A percentile compares a stretch with the other conserved stretches of the same genome.
These are phyloP conservation scores for Dendrobium chrysotoxum DNA, from an alignment of 106 monocot genomes.

Conservation along the genomic window DNA sequence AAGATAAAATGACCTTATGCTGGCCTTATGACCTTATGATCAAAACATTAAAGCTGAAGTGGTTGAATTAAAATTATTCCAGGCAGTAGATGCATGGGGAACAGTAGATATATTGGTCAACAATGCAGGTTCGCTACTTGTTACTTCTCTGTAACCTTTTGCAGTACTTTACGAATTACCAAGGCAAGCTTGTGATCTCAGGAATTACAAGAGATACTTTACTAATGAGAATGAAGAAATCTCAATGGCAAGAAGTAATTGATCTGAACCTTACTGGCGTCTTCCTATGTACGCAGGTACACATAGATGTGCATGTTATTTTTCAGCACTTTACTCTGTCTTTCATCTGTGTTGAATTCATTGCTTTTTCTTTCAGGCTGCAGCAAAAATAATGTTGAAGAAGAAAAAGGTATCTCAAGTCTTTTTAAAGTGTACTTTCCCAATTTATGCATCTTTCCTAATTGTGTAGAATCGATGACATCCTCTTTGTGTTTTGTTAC, in stretches of 20 bases:
- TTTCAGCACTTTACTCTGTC: neutral
- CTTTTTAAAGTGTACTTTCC: neutral
- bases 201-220: constrained; percentile 81
- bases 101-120: constrained; percentile 77
- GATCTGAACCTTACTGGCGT: constrained; percentile 87
- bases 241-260: constrained; percentile 92
- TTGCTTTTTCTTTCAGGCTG: constrained; percentile 49
- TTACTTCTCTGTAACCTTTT: neutral
- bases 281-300: constrained; percentile 83
- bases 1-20: constrained; percentile 9
- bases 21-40: neutral
- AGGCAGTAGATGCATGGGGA: constrained; percentile 81
- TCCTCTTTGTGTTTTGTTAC: neutral
- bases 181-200: constrained; percentile 11
- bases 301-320: neutral
- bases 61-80: constrained; percentile 9
- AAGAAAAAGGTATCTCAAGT: constrained; percentile 64
- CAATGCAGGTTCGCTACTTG: constrained; percentile 55
- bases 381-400: constrained; percentile 88
- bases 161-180: neutral
- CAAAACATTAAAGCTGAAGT: constrained; percentile 1
- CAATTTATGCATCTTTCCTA: neutral
- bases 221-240: constrained; percentile 89
- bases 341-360: neutral
- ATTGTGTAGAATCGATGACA: neutral